phyloP scores from a whole-genome alignment of 2,329 filamentous ascomycete genomes.

The Fonsecaea pugnacius region DNA sequence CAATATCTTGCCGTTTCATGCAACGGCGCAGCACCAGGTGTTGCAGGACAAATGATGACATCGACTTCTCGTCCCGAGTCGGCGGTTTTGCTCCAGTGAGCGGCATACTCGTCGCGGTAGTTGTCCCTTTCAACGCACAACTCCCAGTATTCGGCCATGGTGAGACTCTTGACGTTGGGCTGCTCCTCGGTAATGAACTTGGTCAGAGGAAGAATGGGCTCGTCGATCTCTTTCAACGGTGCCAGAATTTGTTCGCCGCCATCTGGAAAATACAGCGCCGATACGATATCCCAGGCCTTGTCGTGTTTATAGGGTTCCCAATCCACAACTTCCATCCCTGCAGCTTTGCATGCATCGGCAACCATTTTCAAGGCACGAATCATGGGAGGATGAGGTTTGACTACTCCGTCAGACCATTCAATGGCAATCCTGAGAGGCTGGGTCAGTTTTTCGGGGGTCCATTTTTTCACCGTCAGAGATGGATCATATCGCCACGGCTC shows the following conservation, averaged over 20 bases:
- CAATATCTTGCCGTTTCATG: constrained; percentile 62
- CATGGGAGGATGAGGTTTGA: constrained; percentile 69
- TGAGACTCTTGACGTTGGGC: constrained; percentile 51
- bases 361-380: constrained; percentile 54
- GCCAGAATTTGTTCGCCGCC: constrained; percentile 60
- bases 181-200: constrained; percentile 64
- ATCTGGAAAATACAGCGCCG: constrained; percentile 63
- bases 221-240: constrained; percentile 58
- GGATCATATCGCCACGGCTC: constrained; percentile 61
- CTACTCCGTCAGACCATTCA: constrained; percentile 68
- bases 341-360: constrained; percentile 49
- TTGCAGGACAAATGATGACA: constrained; percentile 57
- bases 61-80: constrained; percentile 55
- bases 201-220: constrained; percentile 63
- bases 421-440: constrained; percentile 61
- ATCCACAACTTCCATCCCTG: constrained; percentile 59
- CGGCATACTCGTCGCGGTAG: constrained; percentile 52
- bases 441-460: constrained; percentile 46
- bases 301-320: constrained; percentile 58
- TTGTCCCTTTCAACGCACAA: constrained; percentile 44
- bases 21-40: constrained; percentile 45
- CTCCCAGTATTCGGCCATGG: constrained; percentile 45
- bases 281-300: constrained; percentile 52
- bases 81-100: constrained; percentile 53
- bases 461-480: constrained; percentile 58